These are phyloP conservation scores for Suhomyces yuchorum DNA, from an alignment of 1,139 yeast genomes.

Conservation along the genomic window DNA sequence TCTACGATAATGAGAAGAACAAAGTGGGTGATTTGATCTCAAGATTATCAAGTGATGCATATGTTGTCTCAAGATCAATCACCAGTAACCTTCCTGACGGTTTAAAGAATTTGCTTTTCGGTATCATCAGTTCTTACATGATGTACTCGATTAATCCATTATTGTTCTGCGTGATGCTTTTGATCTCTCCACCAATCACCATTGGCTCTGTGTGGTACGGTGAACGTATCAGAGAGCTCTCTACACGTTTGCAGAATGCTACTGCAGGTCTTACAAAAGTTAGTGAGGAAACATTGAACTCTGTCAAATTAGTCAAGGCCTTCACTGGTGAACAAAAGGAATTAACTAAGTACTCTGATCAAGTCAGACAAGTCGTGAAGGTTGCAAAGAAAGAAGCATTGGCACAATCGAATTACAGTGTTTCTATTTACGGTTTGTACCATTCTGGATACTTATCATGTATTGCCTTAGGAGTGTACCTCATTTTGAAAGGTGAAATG, in stretches of 20 bases:
- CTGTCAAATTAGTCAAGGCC: slow-evolving; percentile 48
- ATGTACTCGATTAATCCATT: slow-evolving; percentile 50
- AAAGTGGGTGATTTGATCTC: slow-evolving; percentile 59
- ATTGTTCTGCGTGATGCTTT: slow-evolving; percentile 50
- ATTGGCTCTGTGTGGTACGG: slow-evolving; percentile 55
- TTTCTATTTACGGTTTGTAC: slow-evolving; percentile 47
- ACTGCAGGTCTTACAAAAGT: slow-evolving; percentile 51
- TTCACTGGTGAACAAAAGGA: slow-evolving; percentile 51
- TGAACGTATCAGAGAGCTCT: slow-evolving; percentile 45
- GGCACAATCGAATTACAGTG: slow-evolving; percentile 50
- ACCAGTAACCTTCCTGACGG: slow-evolving; percentile 53
- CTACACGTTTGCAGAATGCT: slow-evolving; percentile 49
- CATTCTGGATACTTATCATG: slow-evolving; percentile 50
- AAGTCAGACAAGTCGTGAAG: slow-evolving; percentile 42
- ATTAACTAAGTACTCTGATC: slow-evolving; percentile 41
- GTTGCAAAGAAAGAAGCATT: slow-evolving; percentile 51
- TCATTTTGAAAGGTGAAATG: slow-evolving; percentile 46
- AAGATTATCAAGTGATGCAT: slow-evolving; percentile 56
- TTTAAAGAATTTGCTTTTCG: slow-evolving; percentile 49
- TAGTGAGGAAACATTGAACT: slow-evolving; percentile 48
- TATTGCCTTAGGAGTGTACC: slow-evolving; percentile 47
- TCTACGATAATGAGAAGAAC: slow-evolving; percentile 54
- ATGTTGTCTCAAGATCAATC: slow-evolving; percentile 50
- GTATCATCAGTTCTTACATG: slow-evolving; percentile 48
- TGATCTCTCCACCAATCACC: slow-evolving; percentile 56